These are phyloP conservation scores for Naganishia onofrii DNA, from an alignment of 768 basidiomycete species.

Conservation along the genomic window DNA sequence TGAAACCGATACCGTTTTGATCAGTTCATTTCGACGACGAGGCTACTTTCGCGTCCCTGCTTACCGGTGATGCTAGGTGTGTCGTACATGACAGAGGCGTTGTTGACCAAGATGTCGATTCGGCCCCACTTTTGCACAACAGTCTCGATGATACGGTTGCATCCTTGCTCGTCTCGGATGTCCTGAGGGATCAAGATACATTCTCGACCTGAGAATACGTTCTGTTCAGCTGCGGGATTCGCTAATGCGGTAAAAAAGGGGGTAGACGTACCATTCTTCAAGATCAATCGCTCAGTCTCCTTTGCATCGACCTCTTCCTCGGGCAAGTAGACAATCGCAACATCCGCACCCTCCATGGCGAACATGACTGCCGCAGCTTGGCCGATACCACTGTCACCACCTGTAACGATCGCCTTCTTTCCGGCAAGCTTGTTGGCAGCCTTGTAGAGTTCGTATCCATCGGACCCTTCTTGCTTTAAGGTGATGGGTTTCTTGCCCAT, in stretches of 20 bases:
- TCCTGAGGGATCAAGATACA: constrained; percentile 50
- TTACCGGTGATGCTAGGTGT: constrained; percentile 45
- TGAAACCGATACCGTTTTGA: constrained; percentile 42
- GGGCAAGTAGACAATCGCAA: constrained; percentile 57
- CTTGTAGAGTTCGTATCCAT: constrained; percentile 49
- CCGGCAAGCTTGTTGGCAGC: constrained; percentile 53
- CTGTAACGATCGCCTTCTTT: constrained; percentile 58
- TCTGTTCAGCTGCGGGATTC: neutral
- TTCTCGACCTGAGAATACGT: constrained; percentile 32
- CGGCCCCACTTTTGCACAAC: constrained; percentile 51
- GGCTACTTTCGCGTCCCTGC: neutral
- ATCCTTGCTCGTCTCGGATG: constrained; percentile 49
- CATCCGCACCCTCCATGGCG: constrained; percentile 54
- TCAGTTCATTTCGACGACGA: constrained; percentile 52
- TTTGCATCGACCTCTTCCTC: constrained; percentile 59
- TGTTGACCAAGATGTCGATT: constrained; percentile 63
- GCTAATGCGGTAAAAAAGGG: no score
- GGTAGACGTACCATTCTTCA: neutral
- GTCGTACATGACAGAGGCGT: constrained; percentile 60
- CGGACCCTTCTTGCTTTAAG: constrained; percentile 47
- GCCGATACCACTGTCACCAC: constrained; percentile 60
- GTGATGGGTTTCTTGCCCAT: constrained; percentile 46
- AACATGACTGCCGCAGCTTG: constrained; percentile 55
- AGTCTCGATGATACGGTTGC: constrained; percentile 46
- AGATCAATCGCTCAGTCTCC: constrained; percentile 36